Evolutionary conservation across 352 stramenopile genomes (phyloP).

Genomic region (Globisporangium echinulatum): DNA sequence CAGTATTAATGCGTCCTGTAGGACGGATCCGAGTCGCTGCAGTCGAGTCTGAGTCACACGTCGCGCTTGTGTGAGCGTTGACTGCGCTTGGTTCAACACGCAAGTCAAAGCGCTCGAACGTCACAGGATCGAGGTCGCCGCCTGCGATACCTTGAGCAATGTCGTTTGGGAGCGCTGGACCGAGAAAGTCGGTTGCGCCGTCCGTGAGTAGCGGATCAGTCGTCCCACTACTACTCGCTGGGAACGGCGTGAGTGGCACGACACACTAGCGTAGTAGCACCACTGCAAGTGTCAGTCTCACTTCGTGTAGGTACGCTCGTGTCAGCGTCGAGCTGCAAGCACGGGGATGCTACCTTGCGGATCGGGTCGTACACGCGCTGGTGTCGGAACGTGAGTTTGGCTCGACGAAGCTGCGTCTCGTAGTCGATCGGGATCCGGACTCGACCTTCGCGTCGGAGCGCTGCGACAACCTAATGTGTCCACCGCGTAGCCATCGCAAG

Average conservation of each 20-base stretch:
- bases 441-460: conserved; percentile 60
- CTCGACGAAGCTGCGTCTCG: conserved; percentile 52
- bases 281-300: no score
- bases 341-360: no score
- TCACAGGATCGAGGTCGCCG: conserved; percentile 72
- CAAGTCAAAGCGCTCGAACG: conserved; percentile 28
- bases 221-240: not conserved
- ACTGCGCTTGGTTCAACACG: no score
- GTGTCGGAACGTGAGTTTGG: conserved; percentile 59
- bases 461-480: conserved; percentile 37
- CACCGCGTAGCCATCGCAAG: not conserved
- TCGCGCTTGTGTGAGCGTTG: no score
- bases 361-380: conserved; percentile 62
- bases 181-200: conserved; percentile 58
- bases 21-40: no score
- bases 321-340: conserved; percentile 2
- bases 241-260: conserved; percentile 11
- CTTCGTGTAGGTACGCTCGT: not conserved
- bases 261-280: not conserved
- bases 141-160: conserved; percentile 48
- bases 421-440: conserved; percentile 38
- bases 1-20: no score
- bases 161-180: conserved; percentile 36
- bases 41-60: no score
- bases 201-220: not conserved